Conservation (phyloP, 192 early-diverging fungal species). For the Lobosporangium transversale region DNA sequence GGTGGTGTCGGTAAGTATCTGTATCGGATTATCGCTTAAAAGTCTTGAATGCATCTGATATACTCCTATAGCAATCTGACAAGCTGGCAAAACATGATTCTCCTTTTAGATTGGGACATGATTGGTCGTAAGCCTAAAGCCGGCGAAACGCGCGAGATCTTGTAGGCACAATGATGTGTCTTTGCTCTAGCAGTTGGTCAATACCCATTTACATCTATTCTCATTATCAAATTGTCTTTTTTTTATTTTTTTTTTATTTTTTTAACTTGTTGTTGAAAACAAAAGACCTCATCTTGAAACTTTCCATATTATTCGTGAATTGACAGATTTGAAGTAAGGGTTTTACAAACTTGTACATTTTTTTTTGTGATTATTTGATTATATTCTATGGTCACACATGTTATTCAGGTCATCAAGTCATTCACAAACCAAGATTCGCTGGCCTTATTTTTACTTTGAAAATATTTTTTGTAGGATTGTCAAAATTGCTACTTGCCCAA, state of each 20-base stretch:
- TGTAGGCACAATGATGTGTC: slow-evolving; percentile 18
- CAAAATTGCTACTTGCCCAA: slow-evolving; percentile 51
- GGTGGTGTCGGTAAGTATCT: slow-evolving; percentile 30
- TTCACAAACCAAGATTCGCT: too few species aligned
- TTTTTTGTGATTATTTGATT: neutral
- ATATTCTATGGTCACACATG: neutral
- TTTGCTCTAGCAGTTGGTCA: too few species aligned
- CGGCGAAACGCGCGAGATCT: slow-evolving; percentile 37
- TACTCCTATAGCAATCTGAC: too few species aligned
- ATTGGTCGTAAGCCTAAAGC: slow-evolving; percentile 51
- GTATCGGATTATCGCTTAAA: too few species aligned
- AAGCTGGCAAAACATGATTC: too few species aligned
- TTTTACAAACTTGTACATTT: too few species aligned
- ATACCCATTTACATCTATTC: too few species aligned
- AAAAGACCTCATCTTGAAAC: slow-evolving; percentile 47
- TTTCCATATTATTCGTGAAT: slow-evolving; percentile 57
- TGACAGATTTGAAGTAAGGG: slow-evolving; percentile 56
- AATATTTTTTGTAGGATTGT: slow-evolving; percentile 51
- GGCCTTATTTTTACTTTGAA: too few species aligned
- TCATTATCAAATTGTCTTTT: neutral
- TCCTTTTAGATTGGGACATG: slow-evolving; percentile 49
- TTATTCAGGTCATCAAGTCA: neutral
- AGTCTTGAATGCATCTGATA: too few species aligned
- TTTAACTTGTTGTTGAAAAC: neutral
- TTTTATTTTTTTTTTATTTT: neutral